A percentile compares a stretch with the other conserved stretches of the same genome.
Conservation (phyloP, 106 monocot species). For the Apostasia shenzhenica region DNA sequence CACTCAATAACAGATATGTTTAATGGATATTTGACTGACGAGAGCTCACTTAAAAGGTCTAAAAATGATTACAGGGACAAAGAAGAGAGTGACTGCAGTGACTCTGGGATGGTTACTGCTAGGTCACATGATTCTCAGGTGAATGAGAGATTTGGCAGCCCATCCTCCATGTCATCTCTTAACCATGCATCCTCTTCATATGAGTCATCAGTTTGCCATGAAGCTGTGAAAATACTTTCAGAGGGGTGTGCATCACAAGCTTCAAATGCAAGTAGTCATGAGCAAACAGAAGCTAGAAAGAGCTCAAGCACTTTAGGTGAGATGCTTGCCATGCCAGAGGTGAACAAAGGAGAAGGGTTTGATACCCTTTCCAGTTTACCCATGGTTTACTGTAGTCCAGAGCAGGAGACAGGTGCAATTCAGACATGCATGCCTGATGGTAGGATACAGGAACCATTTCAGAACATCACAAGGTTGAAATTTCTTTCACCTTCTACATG, state of each 20-base stretch:
- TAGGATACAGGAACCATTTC: conserved; percentile 11
- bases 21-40: conserved; percentile 69
- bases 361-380: conserved; percentile 10
- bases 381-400: conserved; percentile 20
- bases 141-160: conserved; percentile 38
- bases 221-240: conserved; percentile 84
- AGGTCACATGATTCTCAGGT: conserved; percentile 54
- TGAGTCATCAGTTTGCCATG: conserved; percentile 72
- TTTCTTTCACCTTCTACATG: conserved; percentile 52
- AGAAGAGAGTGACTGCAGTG: conserved; percentile 31
- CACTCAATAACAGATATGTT: conserved; percentile 49
- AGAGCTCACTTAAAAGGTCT: conserved; percentile 51
- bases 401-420: conserved; percentile 21
- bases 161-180: conserved; percentile 44
- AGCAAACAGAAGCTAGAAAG: conserved; percentile 32
- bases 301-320: conserved; percentile 78
- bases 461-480: conserved; percentile 49
- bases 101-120: conserved; percentile 48
- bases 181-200: conserved; percentile 44
- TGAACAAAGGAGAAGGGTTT: conserved; percentile 40
- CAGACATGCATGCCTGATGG: conserved; percentile 15
- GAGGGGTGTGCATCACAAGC: conserved; percentile 64
- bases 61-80: conserved; percentile 56
- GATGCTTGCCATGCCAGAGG: conserved; percentile 52
- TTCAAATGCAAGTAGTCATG: conserved; percentile 26